These are phyloP conservation scores for Triticum monococcum DNA, from an alignment of 176 grass and related monocot species.

Conservation along the genomic window DNA sequence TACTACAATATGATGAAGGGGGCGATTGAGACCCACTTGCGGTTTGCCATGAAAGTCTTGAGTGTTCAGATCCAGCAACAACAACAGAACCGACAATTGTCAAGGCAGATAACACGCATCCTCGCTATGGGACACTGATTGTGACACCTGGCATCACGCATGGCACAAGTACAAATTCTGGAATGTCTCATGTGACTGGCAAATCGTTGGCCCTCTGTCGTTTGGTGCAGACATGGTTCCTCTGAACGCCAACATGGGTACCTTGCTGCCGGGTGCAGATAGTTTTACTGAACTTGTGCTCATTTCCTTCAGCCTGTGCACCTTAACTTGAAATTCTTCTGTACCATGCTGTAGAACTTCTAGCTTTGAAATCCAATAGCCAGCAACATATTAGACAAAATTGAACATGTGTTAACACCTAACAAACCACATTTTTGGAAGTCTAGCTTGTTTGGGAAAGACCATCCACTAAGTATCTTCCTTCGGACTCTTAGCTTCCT, in stretches of 20 bases:
- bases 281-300: conserved; percentile 14
- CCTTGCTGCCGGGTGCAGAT: conserved; percentile 41
- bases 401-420: no score
- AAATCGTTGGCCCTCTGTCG: conserved; percentile 29
- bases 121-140: conserved; percentile 60
- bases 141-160: conserved; percentile 73
- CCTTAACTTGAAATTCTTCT: conserved; percentile 5
- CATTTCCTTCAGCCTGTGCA: neutral
- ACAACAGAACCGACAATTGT: conserved; percentile 40
- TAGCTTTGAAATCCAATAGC: neutral
- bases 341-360: neutral
- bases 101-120: conserved; percentile 51
- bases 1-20: conserved; percentile 63
- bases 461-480: neutral
- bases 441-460: no score
- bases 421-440: no score
- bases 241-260: conserved; percentile 53
- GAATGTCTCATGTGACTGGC: conserved; percentile 49
- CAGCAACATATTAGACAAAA: neutral
- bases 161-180: conserved; percentile 44
- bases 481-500: neutral
- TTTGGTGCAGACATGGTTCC: conserved; percentile 48
- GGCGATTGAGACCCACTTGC: neutral
- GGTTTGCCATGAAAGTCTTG: conserved; percentile 41
- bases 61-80: conserved; percentile 24